These are phyloP conservation scores for Keqinozyma sinolaborantium DNA, from an alignment of 1,139 yeast species.

Conservation along the genomic window DNA sequence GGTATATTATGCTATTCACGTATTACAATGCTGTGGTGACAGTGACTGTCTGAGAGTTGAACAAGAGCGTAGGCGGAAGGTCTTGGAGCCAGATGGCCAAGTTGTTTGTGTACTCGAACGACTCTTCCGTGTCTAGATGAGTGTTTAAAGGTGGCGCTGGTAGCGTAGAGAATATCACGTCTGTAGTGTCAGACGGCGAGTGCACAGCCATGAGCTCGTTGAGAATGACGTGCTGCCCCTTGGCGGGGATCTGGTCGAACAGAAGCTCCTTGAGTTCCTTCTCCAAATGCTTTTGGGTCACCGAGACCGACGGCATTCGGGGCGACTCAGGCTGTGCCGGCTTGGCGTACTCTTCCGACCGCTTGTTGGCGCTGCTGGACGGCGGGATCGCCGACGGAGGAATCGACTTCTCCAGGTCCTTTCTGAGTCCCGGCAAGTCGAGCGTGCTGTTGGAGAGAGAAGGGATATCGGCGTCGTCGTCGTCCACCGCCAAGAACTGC, in stretches of 20 bases:
- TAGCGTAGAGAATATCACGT: constrained; percentile 78
- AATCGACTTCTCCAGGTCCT: constrained; percentile 1
- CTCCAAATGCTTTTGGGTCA: constrained; percentile 37
- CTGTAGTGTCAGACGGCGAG: constrained; percentile 56
- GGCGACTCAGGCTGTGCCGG: constrained; percentile 1
- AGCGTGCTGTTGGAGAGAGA: constrained; percentile 11
- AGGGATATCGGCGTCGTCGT: constrained; percentile 14
- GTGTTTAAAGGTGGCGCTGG: constrained; percentile 88
- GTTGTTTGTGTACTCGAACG: constrained; percentile 72
- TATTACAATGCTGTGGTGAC: constrained; percentile 80
- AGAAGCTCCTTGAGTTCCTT: constrained; percentile 43
- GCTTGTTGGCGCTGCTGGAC: background rate
- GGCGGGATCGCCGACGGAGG: background rate
- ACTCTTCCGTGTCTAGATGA: constrained; percentile 62
- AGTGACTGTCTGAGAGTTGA: constrained; percentile 91
- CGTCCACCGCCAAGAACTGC: constrained; percentile 30
- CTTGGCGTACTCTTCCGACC: background rate
- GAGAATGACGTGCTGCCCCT: constrained; percentile 83
- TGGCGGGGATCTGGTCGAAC: constrained; percentile 84
- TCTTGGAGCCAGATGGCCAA: constrained; percentile 78
- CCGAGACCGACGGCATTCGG: constrained; percentile 3
- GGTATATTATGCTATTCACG: background rate
- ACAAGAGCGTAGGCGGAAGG: constrained; percentile 74
- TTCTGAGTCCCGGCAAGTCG: constrained; percentile 6
- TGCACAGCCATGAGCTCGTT: constrained; percentile 75